phyloP scores from a whole-genome alignment of 805 yeast genomes.

The Candida railenensis region DNA sequence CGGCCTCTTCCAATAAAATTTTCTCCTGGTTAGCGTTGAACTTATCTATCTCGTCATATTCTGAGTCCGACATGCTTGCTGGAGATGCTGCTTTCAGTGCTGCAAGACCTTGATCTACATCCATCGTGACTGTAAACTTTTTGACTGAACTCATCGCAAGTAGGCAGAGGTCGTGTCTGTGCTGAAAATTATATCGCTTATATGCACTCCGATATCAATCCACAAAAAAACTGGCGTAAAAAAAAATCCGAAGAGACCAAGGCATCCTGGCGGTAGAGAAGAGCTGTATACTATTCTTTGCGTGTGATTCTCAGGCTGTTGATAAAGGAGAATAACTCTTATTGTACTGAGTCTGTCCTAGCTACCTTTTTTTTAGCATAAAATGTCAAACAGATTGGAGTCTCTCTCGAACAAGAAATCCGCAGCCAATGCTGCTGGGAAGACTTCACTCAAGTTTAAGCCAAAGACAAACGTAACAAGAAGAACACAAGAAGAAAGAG shows the following conservation, averaged over 20 bases:
- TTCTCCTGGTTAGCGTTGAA: constrained; percentile 62
- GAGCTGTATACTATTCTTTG: no score
- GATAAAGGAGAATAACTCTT: no score
- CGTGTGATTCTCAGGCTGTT: no score
- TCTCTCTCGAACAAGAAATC: constrained; percentile 32
- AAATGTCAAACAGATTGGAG: constrained; percentile 44
- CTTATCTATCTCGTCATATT: constrained; percentile 65
- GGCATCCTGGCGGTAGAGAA: no score
- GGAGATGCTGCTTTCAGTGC: neutral
- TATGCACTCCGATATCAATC: neutral
- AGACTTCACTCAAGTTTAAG: constrained; percentile 68
- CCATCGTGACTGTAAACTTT: neutral
- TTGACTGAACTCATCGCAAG: neutral
- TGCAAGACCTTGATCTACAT: neutral
- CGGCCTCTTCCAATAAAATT: constrained; percentile 56
- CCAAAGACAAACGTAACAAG: constrained; percentile 82
- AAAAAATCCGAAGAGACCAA: neutral
- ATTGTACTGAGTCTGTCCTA: no score
- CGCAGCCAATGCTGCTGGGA: constrained; percentile 20
- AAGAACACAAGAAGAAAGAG: constrained; percentile 81
- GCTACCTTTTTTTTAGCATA: no score
- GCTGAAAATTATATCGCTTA: neutral
- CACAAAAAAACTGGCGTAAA: neutral
- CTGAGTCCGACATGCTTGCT: constrained; percentile 25
- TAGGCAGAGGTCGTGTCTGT: neutral